Percentiles rank a stretch among this genome's conserved stretches.
These are phyloP conservation scores for Colletotrichum sp. DNA, from an alignment of 2,329 filamentous ascomycete species.

Conservation along the genomic window DNA sequence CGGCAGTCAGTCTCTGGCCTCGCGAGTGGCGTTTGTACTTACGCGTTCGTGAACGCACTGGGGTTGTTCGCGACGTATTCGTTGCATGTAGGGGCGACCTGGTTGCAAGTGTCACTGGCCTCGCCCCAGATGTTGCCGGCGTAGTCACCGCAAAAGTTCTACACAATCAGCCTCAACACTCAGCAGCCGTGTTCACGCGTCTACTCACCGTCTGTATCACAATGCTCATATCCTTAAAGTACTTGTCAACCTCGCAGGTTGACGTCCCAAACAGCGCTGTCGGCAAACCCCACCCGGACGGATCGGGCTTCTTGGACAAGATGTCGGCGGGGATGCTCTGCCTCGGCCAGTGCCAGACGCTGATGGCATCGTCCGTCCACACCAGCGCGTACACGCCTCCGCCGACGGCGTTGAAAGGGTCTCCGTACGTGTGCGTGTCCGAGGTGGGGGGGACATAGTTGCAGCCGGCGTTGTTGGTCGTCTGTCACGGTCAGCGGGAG, in stretches of 20 bases:
- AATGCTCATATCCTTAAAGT: slow-evolving; percentile 74
- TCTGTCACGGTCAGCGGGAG: not conserved
- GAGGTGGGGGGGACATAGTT: slow-evolving; percentile 43
- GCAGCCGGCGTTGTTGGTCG: slow-evolving; percentile 47
- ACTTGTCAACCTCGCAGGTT: slow-evolving; percentile 67
- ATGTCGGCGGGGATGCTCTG: slow-evolving; percentile 70
- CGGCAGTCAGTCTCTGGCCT: not conserved
- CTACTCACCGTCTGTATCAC: slow-evolving; percentile 68
- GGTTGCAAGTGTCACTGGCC: slow-evolving; percentile 39
- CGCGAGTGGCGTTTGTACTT: slow-evolving; percentile 16
- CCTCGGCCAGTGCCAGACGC: slow-evolving; percentile 80
- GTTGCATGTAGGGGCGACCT: slow-evolving; percentile 47
- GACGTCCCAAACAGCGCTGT: slow-evolving; percentile 70
- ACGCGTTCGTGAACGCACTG: slow-evolving; percentile 43
- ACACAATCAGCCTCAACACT: not conserved
- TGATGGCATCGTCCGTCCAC: slow-evolving; percentile 73
- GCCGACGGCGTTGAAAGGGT: slow-evolving; percentile 68
- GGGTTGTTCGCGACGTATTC: slow-evolving; percentile 54
- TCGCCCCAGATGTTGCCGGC: slow-evolving; percentile 56
- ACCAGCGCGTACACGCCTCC: slow-evolving; percentile 76
- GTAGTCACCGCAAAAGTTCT: slow-evolving; percentile 80
- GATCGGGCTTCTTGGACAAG: slow-evolving; percentile 61
- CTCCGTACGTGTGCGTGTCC: slow-evolving; percentile 59
- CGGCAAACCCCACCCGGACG: slow-evolving; percentile 71
- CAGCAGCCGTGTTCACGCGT: not conserved